These are phyloP conservation scores for Pseudocercospora ulei DNA, from an alignment of 2,329 filamentous ascomycete genomes.

Conservation along the genomic window DNA sequence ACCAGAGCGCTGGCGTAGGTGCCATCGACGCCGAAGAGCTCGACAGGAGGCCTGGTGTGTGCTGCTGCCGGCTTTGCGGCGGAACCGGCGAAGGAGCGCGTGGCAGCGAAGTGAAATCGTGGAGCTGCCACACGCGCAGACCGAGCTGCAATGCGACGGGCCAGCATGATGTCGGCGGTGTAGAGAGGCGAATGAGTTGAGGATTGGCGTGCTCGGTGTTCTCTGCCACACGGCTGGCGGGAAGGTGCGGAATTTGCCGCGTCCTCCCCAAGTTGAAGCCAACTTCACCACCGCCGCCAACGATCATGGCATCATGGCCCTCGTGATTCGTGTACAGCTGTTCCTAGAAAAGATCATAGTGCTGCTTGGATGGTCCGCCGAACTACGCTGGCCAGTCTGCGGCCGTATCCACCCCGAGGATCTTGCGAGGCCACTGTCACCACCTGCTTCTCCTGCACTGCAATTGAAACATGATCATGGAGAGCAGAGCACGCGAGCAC, in stretches of 20 bases:
- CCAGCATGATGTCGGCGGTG: conserved; percentile 44
- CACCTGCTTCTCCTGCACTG: no score
- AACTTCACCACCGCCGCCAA: no score
- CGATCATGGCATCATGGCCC: no score
- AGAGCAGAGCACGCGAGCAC: no score
- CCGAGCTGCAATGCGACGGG: conserved; percentile 48
- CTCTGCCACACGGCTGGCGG: conserved; percentile 1
- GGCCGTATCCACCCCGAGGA: no score
- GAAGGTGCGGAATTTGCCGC: conserved; percentile 6
- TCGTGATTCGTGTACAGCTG: no score
- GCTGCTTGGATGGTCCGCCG: no score
- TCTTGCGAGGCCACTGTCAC: no score
- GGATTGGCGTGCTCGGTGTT: neutral
- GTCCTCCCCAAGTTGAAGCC: conserved; percentile 1
- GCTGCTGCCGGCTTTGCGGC: conserved; percentile 44
- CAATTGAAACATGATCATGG: no score
- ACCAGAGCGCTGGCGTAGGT: conserved; percentile 98
- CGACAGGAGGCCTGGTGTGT: conserved; percentile 71
- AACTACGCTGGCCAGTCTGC: no score
- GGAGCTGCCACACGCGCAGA: conserved; percentile 48
- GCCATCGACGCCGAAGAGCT: conserved; percentile 91
- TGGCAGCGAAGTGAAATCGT: conserved; percentile 53
- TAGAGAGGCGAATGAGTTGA: conserved; percentile 8
- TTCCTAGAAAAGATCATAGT: no score
- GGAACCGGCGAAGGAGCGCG: conserved; percentile 66